Conservation (phyloP, 345 rosid genomes). For the Trapa bicornis region DNA sequence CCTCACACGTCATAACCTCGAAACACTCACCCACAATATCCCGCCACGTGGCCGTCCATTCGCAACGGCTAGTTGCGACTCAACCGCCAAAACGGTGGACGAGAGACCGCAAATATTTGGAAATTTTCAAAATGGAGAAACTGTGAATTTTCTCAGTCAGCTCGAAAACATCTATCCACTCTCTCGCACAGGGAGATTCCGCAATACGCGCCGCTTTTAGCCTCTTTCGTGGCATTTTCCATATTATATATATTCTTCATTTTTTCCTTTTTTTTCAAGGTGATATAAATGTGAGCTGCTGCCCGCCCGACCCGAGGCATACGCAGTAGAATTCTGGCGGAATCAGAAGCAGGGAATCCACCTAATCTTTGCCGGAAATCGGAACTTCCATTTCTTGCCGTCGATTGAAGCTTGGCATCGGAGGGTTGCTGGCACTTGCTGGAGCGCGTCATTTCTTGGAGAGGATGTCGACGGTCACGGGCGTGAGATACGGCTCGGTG, state of each 20-base stretch:
- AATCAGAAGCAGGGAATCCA: neutral
- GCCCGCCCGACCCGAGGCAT: too few relatives aligned
- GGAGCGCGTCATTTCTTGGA: neutral
- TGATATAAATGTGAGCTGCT: neutral
- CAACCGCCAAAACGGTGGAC: constrained; percentile 18
- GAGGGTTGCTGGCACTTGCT: neutral
- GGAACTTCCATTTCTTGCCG: neutral
- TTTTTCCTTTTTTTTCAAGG: neutral
- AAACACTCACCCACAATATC: neutral
- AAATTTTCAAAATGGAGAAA: neutral
- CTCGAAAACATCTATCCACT: too few relatives aligned
- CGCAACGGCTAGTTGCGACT: constrained; percentile 26
- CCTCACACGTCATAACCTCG: constrained; percentile 25
- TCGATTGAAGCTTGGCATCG: neutral
- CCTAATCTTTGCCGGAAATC: too few relatives aligned
- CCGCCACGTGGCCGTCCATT: constrained; percentile 32
- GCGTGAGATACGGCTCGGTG: constrained; percentile 27
- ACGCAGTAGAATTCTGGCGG: neutral
- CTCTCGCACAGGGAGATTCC: neutral
- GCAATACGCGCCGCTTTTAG: neutral
- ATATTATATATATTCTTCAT: neutral
- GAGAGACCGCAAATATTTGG: neutral
- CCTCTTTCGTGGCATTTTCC: neutral
- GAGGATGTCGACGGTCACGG: constrained; percentile 33
- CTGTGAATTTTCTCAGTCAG: too few relatives aligned